Conservation (phyloP, 371 early-diverging fungal species). For the Coelomomyces lativittatus region DNA sequence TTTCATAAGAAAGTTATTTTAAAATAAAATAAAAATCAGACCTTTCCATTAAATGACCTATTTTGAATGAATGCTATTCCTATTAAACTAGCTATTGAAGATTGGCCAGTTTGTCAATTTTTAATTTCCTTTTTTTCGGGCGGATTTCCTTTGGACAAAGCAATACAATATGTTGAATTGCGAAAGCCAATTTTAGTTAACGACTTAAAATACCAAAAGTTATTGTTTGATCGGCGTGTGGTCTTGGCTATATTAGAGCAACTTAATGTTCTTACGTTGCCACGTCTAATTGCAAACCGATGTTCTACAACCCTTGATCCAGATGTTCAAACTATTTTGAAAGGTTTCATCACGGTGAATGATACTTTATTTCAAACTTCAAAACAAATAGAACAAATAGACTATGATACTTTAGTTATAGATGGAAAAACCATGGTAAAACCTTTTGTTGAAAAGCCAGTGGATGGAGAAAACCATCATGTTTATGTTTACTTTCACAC, state of each 20-base stretch:
- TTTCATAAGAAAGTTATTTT: no score
- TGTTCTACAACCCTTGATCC: slow-evolving; percentile 46
- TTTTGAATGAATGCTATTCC: no score
- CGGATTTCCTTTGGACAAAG: slow-evolving; percentile 88
- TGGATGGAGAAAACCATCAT: slow-evolving; percentile 76
- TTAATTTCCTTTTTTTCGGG: slow-evolving; percentile 88
- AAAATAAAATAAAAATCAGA: no score
- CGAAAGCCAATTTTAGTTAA: slow-evolving; percentile 78
- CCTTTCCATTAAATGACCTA: no score
- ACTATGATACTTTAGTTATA: slow-evolving; percentile 54
- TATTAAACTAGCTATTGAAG: slow-evolving; percentile 46
- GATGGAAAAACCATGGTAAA: slow-evolving; percentile 52
- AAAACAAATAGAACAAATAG: slow-evolving; percentile 22
- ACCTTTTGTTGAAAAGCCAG: slow-evolving; percentile 97
- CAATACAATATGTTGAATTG: slow-evolving; percentile 66
- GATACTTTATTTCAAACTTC: no score
- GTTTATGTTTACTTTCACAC: slow-evolving; percentile 82
- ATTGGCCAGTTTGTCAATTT: slow-evolving; percentile 93
- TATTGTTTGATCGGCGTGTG: slow-evolving; percentile 78
- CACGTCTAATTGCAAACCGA: slow-evolving; percentile 51
- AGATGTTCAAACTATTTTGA: background rate
- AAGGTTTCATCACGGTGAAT: no score
- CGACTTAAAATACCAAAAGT: slow-evolving; percentile 69
- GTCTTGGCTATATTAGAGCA: slow-evolving; percentile 68
- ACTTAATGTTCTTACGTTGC: slow-evolving; percentile 71